A percentile compares a stretch with the other conserved stretches of the same genome.
Conservation (phyloP, 495 filamentous ascomycete species). For the Aspergillus leporis region DNA sequence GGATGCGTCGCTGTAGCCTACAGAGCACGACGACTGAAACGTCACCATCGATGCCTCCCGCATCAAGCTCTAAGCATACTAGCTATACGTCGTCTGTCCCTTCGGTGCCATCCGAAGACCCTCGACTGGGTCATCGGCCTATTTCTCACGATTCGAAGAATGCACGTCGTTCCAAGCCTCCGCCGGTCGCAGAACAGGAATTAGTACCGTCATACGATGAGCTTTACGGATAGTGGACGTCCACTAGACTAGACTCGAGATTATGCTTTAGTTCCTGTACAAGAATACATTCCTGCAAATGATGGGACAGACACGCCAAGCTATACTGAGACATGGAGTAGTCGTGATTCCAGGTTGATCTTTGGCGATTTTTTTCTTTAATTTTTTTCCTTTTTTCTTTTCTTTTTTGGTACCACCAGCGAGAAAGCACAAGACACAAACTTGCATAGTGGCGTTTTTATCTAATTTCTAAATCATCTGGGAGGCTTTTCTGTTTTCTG, state of each 20-base stretch:
- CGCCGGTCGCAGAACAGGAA: conserved; percentile 24
- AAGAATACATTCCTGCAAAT: not conserved
- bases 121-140: conserved; percentile 25
- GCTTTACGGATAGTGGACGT: conserved; percentile 37
- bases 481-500: conserved; percentile 2
- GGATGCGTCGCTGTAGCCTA: conserved; percentile 44
- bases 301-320: not conserved
- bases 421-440: conserved; percentile 12
- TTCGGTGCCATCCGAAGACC: conserved; percentile 32
- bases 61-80: conserved; percentile 38
- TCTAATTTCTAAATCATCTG: not conserved
- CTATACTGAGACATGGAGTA: not conserved
- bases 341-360: not conserved
- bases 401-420: conserved; percentile 11
- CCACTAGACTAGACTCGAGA: not conserved
- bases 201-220: conserved; percentile 50
- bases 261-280: not conserved
- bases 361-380: not conserved
- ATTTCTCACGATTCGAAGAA: conserved; percentile 30
- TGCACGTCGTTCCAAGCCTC: conserved; percentile 24
- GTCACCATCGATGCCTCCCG: conserved; percentile 28
- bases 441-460: conserved; percentile 17
- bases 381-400: not conserved
- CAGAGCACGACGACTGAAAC: conserved; percentile 36
- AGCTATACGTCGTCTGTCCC: conserved; percentile 41